These are phyloP conservation scores for Dictyostelium intermedium DNA, from an alignment of 78 protist genomes.

Conservation along the genomic window DNA sequence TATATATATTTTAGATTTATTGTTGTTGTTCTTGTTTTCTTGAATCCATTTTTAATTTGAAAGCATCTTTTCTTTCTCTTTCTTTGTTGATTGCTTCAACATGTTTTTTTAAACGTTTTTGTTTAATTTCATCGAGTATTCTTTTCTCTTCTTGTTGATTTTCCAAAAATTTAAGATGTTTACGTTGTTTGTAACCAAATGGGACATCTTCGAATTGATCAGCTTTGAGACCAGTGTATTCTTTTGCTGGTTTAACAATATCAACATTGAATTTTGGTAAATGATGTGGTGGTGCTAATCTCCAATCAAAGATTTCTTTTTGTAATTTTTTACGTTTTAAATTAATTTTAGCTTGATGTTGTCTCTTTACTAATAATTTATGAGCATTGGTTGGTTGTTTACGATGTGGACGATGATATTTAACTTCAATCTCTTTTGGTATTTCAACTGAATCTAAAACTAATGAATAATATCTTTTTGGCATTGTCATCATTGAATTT, in stretches of 20 bases:
- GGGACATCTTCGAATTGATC: constrained; percentile 28
- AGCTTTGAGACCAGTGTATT: background rate
- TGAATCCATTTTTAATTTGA: background rate
- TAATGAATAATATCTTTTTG: background rate
- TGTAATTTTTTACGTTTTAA: background rate
- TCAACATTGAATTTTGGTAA: constrained; percentile 15
- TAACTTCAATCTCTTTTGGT: constrained; percentile 3
- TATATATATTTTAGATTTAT: background rate
- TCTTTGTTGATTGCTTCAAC: background rate
- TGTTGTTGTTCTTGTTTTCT: background rate
- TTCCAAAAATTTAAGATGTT: background rate
- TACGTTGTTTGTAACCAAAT: constrained; percentile 45
- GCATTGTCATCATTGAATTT: background rate
- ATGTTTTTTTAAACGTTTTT: constrained; percentile 19
- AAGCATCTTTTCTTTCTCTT: constrained; percentile 8
- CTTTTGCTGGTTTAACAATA: background rate
- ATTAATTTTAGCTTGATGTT: constrained; percentile 5
- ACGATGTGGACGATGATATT: constrained; percentile 5
- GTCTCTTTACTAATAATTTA: background rate
- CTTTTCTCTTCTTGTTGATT: constrained; percentile 33
- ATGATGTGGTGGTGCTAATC: constrained; percentile 48
- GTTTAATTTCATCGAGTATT: constrained; percentile 2
- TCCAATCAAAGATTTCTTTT: constrained; percentile 29
- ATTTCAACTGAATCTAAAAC: constrained; percentile 48
- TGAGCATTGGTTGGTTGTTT: constrained; percentile 52